Conservation (phyloP, 2,329 filamentous ascomycete species). For the Aspergillus glaucus region DNA sequence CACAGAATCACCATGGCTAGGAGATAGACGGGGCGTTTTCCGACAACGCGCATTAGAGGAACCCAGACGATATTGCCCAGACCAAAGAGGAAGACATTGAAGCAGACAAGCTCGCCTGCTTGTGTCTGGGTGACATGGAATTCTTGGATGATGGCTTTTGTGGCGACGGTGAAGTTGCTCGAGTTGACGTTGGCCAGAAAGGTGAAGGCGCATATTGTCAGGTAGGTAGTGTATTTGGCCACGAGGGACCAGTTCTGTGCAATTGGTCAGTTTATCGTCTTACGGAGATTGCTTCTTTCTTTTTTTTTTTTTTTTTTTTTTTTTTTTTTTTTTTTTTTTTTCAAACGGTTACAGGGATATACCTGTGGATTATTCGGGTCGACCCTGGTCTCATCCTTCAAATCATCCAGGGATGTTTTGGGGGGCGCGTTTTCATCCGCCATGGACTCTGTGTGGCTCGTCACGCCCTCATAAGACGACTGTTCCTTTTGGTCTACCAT, state of each 20-base stretch:
- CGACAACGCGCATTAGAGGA: slow-evolving; percentile 20
- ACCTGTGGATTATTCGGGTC: slow-evolving; percentile 17
- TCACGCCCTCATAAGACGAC: too few species aligned
- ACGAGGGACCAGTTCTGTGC: slow-evolving; percentile 16
- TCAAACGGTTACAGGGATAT: not conserved
- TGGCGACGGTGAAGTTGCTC: slow-evolving; percentile 34
- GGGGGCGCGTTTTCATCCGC: not conserved
- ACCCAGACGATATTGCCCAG: slow-evolving; percentile 22
- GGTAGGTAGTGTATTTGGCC: slow-evolving; percentile 22
- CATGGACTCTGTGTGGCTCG: not conserved
- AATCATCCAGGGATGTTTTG: not conserved
- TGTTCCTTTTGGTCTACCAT: too few species aligned
- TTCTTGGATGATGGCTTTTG: slow-evolving; percentile 24
- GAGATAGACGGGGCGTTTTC: slow-evolving; percentile 35
- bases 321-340: too few species aligned
- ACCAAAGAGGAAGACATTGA: slow-evolving; percentile 22
- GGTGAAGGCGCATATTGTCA: slow-evolving; percentile 34
- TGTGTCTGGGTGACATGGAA: slow-evolving; percentile 20
- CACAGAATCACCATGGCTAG: slow-evolving; percentile 25
- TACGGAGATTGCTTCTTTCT: not conserved
- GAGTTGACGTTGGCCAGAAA: slow-evolving; percentile 36
- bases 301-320: too few species aligned
- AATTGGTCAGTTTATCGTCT: not conserved
- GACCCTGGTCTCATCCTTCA: not conserved
- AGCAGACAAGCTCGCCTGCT: slow-evolving; percentile 18